Percentiles rank a stretch among this genome's conserved stretches.
Conservation (phyloP, 305 asterid species). For the Plantago coronopus region DNA sequence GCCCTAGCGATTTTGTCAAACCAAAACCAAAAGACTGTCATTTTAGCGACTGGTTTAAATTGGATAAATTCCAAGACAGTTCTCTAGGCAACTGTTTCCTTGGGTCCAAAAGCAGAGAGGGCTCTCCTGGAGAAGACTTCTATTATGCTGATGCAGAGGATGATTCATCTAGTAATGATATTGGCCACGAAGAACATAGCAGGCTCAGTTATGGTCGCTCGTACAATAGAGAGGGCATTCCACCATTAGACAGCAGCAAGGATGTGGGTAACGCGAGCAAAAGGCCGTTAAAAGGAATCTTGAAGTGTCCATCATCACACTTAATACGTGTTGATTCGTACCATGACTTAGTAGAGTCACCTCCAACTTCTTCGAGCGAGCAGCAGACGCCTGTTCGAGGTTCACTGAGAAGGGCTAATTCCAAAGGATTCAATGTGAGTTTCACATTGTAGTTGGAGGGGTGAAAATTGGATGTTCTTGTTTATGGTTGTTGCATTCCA, state of each 20-base stretch:
- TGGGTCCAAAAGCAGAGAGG: constrained; percentile 5
- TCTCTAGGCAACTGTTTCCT: neutral
- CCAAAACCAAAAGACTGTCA: constrained; percentile 18
- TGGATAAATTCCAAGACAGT: constrained; percentile 10
- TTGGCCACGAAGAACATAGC: constrained; percentile 4
- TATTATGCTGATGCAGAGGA: constrained; percentile 7
- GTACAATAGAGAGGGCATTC: neutral
- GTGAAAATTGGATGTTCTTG: neutral
- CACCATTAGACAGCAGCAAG: constrained; percentile 22
- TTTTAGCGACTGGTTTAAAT: constrained; percentile 12
- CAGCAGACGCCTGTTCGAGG: constrained; percentile 8
- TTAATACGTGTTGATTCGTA: constrained; percentile 26
- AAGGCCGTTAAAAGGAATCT: constrained; percentile 58
- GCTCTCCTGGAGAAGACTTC: neutral
- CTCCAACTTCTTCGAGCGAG: constrained; percentile 26
- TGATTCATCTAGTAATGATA: constrained; percentile 8
- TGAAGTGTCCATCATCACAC: constrained; percentile 46
- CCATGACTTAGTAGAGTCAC: constrained; percentile 20
- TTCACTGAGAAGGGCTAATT: constrained; percentile 60
- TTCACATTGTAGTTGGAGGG: constrained; percentile 32
- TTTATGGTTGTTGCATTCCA: constrained; percentile 8
- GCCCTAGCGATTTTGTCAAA: constrained; percentile 13
- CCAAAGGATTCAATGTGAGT: constrained; percentile 73
- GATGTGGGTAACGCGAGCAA: constrained; percentile 1
- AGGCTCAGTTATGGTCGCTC: neutral